These are phyloP conservation scores for Tolypocladium inflatum DNA, from an alignment of 2,329 filamentous ascomycete genomes.

Conservation along the genomic window DNA sequence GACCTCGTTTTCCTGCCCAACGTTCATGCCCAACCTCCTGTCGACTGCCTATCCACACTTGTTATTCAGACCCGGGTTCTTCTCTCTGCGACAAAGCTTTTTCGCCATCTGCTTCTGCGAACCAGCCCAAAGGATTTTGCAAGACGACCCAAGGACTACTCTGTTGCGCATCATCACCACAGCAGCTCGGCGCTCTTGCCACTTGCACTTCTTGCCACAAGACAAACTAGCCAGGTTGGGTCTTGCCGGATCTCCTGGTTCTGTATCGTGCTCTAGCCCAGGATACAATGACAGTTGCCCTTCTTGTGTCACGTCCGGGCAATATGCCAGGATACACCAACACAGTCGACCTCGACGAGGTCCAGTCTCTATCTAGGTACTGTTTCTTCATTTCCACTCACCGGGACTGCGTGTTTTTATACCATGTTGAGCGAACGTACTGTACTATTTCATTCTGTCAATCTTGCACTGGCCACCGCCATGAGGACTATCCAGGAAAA, in stretches of 20 bases:
- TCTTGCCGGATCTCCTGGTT: constrained; percentile 17
- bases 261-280: constrained; percentile 17
- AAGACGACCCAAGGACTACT: constrained; percentile 14
- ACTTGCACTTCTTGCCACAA: constrained; percentile 12
- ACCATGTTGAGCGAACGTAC: constrained; percentile 6
- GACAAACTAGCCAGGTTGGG: constrained; percentile 14
- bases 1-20: constrained; percentile 27
- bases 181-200: constrained; percentile 14
- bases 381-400: constrained; percentile 37
- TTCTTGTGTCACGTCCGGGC: constrained; percentile 36
- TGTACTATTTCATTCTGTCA: constrained; percentile 3
- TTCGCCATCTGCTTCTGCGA: constrained; percentile 11
- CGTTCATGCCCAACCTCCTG: constrained; percentile 27
- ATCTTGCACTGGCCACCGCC: neutral
- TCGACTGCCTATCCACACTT: constrained; percentile 12
- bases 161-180: constrained; percentile 17
- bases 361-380: constrained; percentile 53
- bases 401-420: constrained; percentile 31
- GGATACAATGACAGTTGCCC: constrained; percentile 39
- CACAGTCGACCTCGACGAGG: constrained; percentile 46
- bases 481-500: neutral
- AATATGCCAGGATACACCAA: constrained; percentile 45
- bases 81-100: constrained; percentile 3
- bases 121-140: constrained; percentile 6
- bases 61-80: constrained; percentile 3